phyloP scores from a whole-genome alignment of 2,329 filamentous ascomycete species.

The Trichoderma cornu-damae region DNA sequence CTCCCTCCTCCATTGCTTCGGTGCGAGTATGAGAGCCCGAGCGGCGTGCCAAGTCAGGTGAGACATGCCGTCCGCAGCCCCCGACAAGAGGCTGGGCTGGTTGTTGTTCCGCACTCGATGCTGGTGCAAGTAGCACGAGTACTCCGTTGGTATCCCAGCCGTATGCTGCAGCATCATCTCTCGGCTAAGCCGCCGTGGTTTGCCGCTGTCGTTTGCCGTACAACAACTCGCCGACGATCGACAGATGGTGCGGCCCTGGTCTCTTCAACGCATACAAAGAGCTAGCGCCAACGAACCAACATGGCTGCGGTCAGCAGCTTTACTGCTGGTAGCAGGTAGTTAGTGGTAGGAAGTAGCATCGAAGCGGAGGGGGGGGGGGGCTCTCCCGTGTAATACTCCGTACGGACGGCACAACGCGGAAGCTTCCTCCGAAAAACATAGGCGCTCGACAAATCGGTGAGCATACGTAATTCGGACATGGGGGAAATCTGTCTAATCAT shows the following conservation, averaged over 20 bases:
- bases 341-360: too few species aligned
- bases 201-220: constrained; percentile 12
- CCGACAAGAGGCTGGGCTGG: neutral
- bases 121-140: too few species aligned
- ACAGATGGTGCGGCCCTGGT: constrained; percentile 10
- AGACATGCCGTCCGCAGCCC: neutral
- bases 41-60: constrained; percentile 2
- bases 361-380: constrained; percentile 1
- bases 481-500: constrained; percentile 2
- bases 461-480: constrained; percentile 15
- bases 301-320: constrained; percentile 12
- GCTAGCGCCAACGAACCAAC: neutral
- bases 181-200: constrained; percentile 12
- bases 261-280: neutral
- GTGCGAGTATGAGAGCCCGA: neutral
- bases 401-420: neutral
- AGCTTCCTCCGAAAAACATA: neutral
- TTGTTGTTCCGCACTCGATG: neutral
- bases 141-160: too few species aligned
- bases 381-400: neutral
- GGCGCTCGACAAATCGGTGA: neutral
- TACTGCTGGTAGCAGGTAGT: too few species aligned
- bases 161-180: constrained; percentile 8
- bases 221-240: constrained; percentile 15
- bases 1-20: neutral